Evolutionary conservation across 2,329 filamentous ascomycete genomes (phyloP), one percentile per base, ranked within the genome.

Genomic region (Aspergillus sclerotialis): DNA sequence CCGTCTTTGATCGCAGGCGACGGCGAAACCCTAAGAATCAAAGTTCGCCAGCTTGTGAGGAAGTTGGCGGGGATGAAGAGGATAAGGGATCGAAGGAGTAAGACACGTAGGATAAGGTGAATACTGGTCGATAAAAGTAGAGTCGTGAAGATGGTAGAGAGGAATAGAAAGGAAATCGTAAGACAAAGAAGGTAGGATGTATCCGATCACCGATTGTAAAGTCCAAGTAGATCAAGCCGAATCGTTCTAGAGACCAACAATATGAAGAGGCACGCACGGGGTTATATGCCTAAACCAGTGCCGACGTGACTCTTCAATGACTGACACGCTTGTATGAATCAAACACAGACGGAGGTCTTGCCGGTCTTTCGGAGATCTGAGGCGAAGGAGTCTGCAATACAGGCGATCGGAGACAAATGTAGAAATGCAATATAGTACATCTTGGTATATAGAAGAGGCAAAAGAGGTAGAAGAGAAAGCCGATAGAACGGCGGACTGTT

Each of bases 401-500:
- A 43, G 56, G 52, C 47, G 58, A 63, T 58, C 58, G 58, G 59
- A 51, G 50, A 49, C 43, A 43, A 40, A 43, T 49, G 48, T 39
- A 42, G 43, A 31, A 41, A 49, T 38, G 37, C 54, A 60, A 53
- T 52, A 61, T 38, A 44, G 56, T 62, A 63, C 60, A 63, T 63
- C 53, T 62, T 63, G 59, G 49, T 45, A 43, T 21, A 35, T 27
- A 40, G 33, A 37, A 38, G 36, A 27, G 24, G 39, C 29, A 37
- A 35, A 39, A 43, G 47, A 39, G 49, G 45, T 45, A 45, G 42
- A 47, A 44, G 46, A 40, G 42, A 43, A 7, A 28, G 52, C 52
- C 48, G 49, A 43, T 41, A 43, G 43, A 46, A 45, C 46, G 52
- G 48, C 50, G 37, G 46, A 52, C 49, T 49, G 50, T 45, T 43